A percentile compares a stretch with the other conserved stretches of the same genome.
phyloP scores from a whole-genome alignment of 1,284 basidiomycete genomes.

The Ceratobasidium papillatum region DNA sequence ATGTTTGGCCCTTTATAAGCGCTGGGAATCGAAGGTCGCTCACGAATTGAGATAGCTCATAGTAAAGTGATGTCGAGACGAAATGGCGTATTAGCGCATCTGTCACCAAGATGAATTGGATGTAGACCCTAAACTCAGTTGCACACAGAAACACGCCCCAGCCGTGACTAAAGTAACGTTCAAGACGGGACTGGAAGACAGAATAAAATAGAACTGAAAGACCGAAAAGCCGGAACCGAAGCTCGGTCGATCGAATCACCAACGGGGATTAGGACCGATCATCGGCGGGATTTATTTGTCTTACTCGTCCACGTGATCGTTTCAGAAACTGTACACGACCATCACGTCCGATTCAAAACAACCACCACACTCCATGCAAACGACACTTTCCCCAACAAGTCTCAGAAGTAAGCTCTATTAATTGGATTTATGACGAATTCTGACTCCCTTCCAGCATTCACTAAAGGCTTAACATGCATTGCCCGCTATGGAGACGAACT shows the following conservation, averaged over 20 bases:
- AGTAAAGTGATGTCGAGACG: too few species aligned
- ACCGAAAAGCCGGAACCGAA: neutral
- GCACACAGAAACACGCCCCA: too few species aligned
- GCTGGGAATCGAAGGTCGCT: neutral
- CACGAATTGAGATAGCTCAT: too few species aligned
- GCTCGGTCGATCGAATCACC: neutral
- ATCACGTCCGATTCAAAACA: neutral
- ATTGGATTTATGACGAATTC: neutral
- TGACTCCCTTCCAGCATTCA: conserved; percentile 62
- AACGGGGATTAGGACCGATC: neutral
- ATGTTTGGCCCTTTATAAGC: neutral
- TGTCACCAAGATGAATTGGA: too few species aligned
- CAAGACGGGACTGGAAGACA: too few species aligned
- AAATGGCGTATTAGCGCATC: too few species aligned
- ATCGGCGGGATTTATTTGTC: neutral
- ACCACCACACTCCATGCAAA: conserved; percentile 32
- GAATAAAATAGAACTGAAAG: too few species aligned
- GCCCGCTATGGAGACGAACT: conserved; percentile 83
- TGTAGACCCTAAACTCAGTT: too few species aligned
- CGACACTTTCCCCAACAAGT: conserved; percentile 32
- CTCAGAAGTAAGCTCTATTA: conserved; percentile 8
- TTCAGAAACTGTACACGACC: neutral
- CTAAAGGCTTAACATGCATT: conserved; percentile 73
- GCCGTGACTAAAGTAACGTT: too few species aligned
- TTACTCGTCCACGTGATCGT: neutral